Conservation (phyloP, 148 eudicot genomes). For the Silene uniflora region DNA sequence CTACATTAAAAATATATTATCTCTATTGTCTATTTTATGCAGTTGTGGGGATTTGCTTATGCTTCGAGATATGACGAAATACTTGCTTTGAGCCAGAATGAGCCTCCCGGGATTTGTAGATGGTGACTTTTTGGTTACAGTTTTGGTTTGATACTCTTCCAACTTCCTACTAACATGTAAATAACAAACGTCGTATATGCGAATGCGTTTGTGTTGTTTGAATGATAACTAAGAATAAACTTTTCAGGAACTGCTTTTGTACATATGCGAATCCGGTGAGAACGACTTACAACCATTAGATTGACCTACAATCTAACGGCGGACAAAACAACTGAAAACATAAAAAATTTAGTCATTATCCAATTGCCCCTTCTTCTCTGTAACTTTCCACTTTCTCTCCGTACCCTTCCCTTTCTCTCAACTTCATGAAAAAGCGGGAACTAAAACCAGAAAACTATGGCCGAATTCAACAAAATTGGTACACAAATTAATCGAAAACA, state of each 20-base stretch:
- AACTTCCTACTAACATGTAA: constrained; percentile 18
- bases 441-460: too few species aligned
- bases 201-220: not conserved
- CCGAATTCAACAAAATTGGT: too few species aligned
- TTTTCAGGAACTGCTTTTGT: constrained; percentile 14
- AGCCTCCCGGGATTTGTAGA: constrained; percentile 76
- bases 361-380: too few species aligned
- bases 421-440: too few species aligned
- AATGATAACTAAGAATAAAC: not conserved
- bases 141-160: constrained; percentile 15
- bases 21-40: constrained; percentile 21
- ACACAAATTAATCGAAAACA: too few species aligned
- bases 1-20: not conserved
- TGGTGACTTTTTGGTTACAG: constrained; percentile 31
- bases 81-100: constrained; percentile 56
- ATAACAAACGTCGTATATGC: constrained; percentile 16
- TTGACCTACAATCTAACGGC: too few species aligned
- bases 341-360: too few species aligned
- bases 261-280: too few species aligned
- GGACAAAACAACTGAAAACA: too few species aligned
- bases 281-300: too few species aligned
- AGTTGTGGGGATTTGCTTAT: constrained; percentile 95
- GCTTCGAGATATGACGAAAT: constrained; percentile 75
- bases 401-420: too few species aligned
- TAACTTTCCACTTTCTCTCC: too few species aligned